These are phyloP conservation scores for Oryza nivara DNA, from an alignment of 176 grass and related monocot genomes.

Conservation along the genomic window DNA sequence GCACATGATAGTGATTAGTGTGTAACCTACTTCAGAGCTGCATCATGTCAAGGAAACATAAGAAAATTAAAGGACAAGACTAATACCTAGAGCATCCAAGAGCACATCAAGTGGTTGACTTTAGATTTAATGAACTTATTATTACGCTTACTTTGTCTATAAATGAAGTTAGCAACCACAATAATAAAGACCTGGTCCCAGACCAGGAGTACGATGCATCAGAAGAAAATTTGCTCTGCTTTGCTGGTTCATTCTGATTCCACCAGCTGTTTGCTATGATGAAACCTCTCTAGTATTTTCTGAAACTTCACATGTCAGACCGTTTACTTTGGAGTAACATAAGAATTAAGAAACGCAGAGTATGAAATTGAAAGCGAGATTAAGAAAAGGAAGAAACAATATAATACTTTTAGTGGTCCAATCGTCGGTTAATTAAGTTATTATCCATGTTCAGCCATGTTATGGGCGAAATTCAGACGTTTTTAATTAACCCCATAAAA, in stretches of 20 bases:
- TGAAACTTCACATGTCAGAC: not conserved
- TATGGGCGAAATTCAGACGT: not conserved
- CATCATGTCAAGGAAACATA: not conserved
- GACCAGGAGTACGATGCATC: too few species aligned
- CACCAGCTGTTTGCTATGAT: not conserved
- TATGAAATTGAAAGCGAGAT: not conserved
- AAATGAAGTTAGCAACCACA: not conserved
- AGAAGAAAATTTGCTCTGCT: not conserved
- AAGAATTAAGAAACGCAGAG: not conserved
- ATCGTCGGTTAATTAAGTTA: not conserved
- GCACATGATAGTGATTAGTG: not conserved
- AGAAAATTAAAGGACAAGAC: too few species aligned
- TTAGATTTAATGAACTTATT: not conserved
- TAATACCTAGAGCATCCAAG: not conserved
- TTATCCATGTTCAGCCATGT: not conserved
- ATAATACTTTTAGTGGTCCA: not conserved
- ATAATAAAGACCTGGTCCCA: too few species aligned
- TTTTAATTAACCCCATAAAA: not conserved
- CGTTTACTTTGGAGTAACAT: not conserved
- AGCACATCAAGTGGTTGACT: slow-evolving; percentile 23
- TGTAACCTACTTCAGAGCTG: not conserved
- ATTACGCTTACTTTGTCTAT: not conserved
- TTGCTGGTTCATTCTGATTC: slow-evolving; percentile 33
- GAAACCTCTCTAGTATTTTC: not conserved
- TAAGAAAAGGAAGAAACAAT: not conserved